Conservation (phyloP, 177 flowering plant genomes). For the Tripterygium wilfordii region DNA sequence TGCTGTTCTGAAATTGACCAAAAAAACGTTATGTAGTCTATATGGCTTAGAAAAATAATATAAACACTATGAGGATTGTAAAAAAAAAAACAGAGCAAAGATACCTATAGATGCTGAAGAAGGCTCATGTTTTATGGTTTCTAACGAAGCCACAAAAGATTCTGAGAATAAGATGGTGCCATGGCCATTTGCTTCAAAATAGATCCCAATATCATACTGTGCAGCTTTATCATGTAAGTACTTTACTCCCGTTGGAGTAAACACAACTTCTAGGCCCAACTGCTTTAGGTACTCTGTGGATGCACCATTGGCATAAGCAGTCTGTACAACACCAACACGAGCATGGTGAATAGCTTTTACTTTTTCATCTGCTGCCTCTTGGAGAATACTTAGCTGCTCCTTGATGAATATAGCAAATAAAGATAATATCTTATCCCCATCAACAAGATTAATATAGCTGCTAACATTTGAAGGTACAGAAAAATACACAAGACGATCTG, state of each 20-base stretch:
- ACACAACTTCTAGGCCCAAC: conserved; percentile 63
- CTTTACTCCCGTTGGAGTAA: conserved; percentile 94
- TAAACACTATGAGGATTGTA: neutral
- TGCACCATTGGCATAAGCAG: conserved; percentile 99
- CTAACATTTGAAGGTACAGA: conserved; percentile 27
- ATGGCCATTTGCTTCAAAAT: conserved; percentile 99
- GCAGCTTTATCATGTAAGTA: conserved; percentile 85
- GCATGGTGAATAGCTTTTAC: conserved; percentile 20
- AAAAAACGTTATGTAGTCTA: conserved; percentile 1
- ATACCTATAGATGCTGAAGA: conserved; percentile 51
- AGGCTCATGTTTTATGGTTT: conserved; percentile 41
- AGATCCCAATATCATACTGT: conserved; percentile 90
- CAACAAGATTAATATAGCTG: conserved; percentile 65
- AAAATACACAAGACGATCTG: conserved; percentile 92
- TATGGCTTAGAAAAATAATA: no score
- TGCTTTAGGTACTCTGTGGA: conserved; percentile 71
- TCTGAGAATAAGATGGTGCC: conserved; percentile 91
- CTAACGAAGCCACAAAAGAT: conserved; percentile 49
- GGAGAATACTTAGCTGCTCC: conserved; percentile 59
- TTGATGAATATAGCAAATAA: conserved; percentile 77
- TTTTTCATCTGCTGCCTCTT: conserved; percentile 16
- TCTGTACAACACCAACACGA: conserved; percentile 75
- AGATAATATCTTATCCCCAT: conserved; percentile 94
- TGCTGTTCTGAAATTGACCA: conserved; percentile 62
- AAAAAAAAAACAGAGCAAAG: no score